phyloP scores from a whole-genome alignment of 2,329 filamentous ascomycete genomes.

The Fusarium anthophilum region DNA sequence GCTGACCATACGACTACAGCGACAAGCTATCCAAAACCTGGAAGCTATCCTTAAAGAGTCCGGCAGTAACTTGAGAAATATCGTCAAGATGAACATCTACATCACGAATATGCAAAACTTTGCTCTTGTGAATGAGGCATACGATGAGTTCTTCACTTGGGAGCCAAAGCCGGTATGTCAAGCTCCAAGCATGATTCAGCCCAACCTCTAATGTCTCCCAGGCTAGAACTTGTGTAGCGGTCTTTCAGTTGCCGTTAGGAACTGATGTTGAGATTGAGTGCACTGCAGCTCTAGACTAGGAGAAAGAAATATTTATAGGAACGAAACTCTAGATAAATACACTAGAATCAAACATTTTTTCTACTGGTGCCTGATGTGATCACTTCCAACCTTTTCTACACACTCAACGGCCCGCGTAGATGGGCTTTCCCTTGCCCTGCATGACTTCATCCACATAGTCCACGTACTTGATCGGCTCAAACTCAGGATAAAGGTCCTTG shows the following conservation, averaged over 20 bases:
- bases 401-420: slow-evolving; percentile 9
- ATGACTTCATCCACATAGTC: slow-evolving; percentile 25
- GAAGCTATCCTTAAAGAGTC: slow-evolving; percentile 65
- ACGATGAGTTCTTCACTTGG: slow-evolving; percentile 58
- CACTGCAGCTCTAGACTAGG: slow-evolving; percentile 49
- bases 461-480: slow-evolving; percentile 16
- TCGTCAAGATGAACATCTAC: slow-evolving; percentile 75
- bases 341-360: neutral
- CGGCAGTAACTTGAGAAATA: slow-evolving; percentile 66
- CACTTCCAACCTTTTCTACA: neutral
- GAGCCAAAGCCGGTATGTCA: slow-evolving; percentile 57
- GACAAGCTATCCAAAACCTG: slow-evolving; percentile 2
- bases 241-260: slow-evolving; percentile 75
- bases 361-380: neutral
- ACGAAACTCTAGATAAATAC: neutral
- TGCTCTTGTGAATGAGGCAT: slow-evolving; percentile 65
- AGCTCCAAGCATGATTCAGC: slow-evolving; percentile 30
- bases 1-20: neutral
- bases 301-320: neutral
- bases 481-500: slow-evolving; percentile 31
- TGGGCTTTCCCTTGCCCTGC: slow-evolving; percentile 3
- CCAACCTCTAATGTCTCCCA: slow-evolving; percentile 43
- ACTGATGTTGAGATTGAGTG: slow-evolving; percentile 81
- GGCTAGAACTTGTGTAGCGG: slow-evolving; percentile 74
- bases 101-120: slow-evolving; percentile 73